Base-by-base conservation (phyloP, 2,329 filamentous ascomycete genomes). In the Ceratocystis albifundus region DNA sequence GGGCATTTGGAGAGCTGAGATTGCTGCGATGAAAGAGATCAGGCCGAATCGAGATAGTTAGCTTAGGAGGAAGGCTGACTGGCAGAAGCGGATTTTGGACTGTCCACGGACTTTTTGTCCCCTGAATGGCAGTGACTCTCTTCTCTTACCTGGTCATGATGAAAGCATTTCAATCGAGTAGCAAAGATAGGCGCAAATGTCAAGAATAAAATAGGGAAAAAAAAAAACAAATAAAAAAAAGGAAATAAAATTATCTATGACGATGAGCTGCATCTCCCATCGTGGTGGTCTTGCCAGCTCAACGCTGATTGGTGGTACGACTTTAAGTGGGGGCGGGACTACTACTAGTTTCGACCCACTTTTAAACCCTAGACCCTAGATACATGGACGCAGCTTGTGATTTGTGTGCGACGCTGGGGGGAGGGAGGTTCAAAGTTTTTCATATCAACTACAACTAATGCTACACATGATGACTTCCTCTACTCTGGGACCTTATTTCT, bases 1-100 rank as follows among this genome's bases (percentile, higher is more conserved):
- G 82, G 69, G 89, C 85, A 74, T 86, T 88, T 15, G 72, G 73
- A 30, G 66, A 62, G 41, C 64, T 68, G 1, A 30, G 53, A 32
- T 30, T 25, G 53, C 30, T 30, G 28, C 53, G 28, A 32, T 4
- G 30, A 30, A 15, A 4, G 36, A 41, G 36, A 41, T 41, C 28
- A 25, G 28, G 28, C 53, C 12, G 53, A 20, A 53, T 12, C 25
- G 53, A 30, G 12, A 22, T 1, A 30, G 28, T 22, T 22, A 55
- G 50, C 20, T 55, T 55, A 55, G 50, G 50, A 7, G 20, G 12
- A 25, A 15, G 50, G 50, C 12, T 15, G 53, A 15, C 53, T 15
- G 53, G 28, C 53, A 30, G 5, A 10, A 22, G 20, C 22, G n/a
- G 5, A 25, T 25, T 53, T 25, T 53, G n/a, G 20, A 25, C 48